Percentiles rank a stretch among this genome's conserved stretches.
Conservation (phyloP, 1,284 basidiomycete genomes). For the Phlebopus sp. region DNA sequence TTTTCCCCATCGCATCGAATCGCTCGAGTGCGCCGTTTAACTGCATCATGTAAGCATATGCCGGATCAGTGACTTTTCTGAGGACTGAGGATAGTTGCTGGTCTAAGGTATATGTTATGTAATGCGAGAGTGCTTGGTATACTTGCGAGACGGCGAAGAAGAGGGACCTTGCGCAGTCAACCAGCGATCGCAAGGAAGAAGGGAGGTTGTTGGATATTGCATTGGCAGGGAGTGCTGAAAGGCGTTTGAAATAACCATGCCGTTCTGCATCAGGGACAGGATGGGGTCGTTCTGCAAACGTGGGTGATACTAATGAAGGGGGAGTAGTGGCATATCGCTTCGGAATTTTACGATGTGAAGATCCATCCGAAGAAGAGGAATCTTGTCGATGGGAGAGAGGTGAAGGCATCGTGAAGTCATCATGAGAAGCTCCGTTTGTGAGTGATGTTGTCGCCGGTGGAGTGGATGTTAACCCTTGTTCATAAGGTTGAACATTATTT, state of each 20-base stretch:
- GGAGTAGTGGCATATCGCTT: constrained; percentile 37
- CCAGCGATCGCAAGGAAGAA: constrained; percentile 65
- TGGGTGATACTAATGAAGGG: constrained; percentile 43
- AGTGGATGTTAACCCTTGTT: constrained; percentile 9
- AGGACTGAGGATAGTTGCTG: constrained; percentile 84
- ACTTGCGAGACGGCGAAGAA: constrained; percentile 93
- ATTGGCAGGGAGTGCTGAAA: constrained; percentile 70
- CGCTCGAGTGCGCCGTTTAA: constrained; percentile 90
- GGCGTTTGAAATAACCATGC: constrained; percentile 90
- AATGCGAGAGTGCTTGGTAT: constrained; percentile 87
- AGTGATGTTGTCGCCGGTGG: constrained; percentile 12
- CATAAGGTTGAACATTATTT: constrained; percentile 23
- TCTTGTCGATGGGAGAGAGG: constrained; percentile 43
- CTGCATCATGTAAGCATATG: constrained; percentile 77
- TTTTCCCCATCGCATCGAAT: constrained; percentile 83
- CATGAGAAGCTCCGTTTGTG: constrained; percentile 22
- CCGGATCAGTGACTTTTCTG: constrained; percentile 82
- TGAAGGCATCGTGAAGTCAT: constrained; percentile 44
- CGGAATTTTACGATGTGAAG: constrained; percentile 22
- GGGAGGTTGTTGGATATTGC: constrained; percentile 70
- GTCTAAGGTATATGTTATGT: constrained; percentile 82
- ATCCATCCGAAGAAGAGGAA: constrained; percentile 37
- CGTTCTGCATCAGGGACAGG: constrained; percentile 76
- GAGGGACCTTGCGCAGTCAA: constrained; percentile 89
- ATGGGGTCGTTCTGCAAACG: constrained; percentile 38